Evolutionary conservation across 2,329 filamentous ascomycete genomes (phyloP).

Genomic region (Cladosporium sp.): DNA sequence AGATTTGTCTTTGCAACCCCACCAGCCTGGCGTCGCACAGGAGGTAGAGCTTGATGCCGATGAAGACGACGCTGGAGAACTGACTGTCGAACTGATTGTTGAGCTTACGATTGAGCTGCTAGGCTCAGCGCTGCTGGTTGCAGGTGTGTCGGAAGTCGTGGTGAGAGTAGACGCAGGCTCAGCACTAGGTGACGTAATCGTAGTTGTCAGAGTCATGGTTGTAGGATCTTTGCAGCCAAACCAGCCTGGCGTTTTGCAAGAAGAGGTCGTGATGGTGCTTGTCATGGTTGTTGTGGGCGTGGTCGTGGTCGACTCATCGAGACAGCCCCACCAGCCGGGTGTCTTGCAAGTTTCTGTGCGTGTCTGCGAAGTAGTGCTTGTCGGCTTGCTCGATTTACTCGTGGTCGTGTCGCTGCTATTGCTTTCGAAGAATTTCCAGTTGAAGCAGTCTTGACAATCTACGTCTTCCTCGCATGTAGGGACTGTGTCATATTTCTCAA

Average conservation of each 20-base stretch:
- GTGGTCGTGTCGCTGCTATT: conserved; percentile 77
- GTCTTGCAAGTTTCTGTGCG: conserved; percentile 83
- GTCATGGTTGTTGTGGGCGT: conserved; percentile 35
- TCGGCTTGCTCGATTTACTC: conserved; percentile 56
- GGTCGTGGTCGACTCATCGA: conserved; percentile 37
- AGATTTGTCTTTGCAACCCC: conserved; percentile 61
- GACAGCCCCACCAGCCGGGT: conserved; percentile 83
- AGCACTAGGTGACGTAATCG: conserved; percentile 6
- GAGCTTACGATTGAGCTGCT: background rate
- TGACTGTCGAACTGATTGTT: background rate
- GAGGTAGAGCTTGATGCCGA: conserved; percentile 43
- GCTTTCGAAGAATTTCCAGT: conserved; percentile 91
- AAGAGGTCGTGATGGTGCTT: conserved; percentile 49
- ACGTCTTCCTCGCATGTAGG: conserved; percentile 72
- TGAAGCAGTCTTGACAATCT: conserved; percentile 79
- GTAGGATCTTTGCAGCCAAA: conserved; percentile 63
- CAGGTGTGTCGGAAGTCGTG: background rate
- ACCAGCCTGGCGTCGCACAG: conserved; percentile 65
- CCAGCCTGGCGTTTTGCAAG: conserved; percentile 64
- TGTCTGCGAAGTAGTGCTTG: conserved; percentile 57
- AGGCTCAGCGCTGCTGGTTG: conserved; percentile 2
- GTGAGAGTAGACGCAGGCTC: conserved; percentile 4
- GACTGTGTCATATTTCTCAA: conserved; percentile 76
- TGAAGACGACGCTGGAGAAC: background rate
- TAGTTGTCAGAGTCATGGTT: conserved; percentile 13